Evolutionary conservation across 2,329 filamentous ascomycete species (phyloP).

Genomic region (Ceratocystis ficicola): DNA sequence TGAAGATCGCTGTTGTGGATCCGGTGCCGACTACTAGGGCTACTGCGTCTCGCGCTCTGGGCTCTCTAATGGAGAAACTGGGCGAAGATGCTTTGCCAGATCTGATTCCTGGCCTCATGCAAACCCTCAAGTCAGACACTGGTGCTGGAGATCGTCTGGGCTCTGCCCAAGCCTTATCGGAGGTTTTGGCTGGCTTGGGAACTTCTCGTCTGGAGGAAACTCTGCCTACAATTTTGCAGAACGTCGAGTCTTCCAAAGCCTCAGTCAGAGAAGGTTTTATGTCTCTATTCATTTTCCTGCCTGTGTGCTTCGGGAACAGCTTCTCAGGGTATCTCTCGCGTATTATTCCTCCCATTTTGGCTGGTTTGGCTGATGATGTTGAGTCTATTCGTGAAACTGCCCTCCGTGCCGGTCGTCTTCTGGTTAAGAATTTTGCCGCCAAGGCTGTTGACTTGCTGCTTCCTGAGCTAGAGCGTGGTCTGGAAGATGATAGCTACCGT

Average conservation of each 20-base stretch:
- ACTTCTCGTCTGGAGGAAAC: conserved; percentile 90
- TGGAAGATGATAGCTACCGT: conserved; percentile 94
- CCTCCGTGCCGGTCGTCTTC: conserved; percentile 76
- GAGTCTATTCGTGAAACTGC: conserved; percentile 97
- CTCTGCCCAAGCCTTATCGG: conserved; percentile 89
- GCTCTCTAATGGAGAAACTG: conserved; percentile 94
- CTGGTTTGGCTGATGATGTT: conserved; percentile 87
- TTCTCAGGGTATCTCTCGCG: conserved; percentile 91
- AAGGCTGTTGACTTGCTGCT: conserved; percentile 87
- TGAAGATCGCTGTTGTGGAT: conserved; percentile 82
- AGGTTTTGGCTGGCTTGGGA: conserved; percentile 89
- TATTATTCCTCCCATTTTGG: conserved; percentile 89
- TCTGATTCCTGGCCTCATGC: conserved; percentile 94
- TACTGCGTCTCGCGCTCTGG: conserved; percentile 88
- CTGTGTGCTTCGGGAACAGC: conserved; percentile 96
- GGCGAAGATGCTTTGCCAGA: conserved; percentile 94
- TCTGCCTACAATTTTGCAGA: conserved; percentile 88
- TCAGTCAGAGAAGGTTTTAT: conserved; percentile 96
- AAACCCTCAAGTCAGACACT: conserved; percentile 92
- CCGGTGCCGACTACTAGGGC: conserved; percentile 93
- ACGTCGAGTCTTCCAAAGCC: conserved; percentile 80
- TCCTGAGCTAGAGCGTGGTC: conserved; percentile 85
- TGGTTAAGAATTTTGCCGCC: conserved; percentile 97
- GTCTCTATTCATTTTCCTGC: conserved; percentile 98
- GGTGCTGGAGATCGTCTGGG: conserved; percentile 91